Conservation (phyloP, 2,329 filamentous ascomycete species). For the Stromatinia cepivora region DNA sequence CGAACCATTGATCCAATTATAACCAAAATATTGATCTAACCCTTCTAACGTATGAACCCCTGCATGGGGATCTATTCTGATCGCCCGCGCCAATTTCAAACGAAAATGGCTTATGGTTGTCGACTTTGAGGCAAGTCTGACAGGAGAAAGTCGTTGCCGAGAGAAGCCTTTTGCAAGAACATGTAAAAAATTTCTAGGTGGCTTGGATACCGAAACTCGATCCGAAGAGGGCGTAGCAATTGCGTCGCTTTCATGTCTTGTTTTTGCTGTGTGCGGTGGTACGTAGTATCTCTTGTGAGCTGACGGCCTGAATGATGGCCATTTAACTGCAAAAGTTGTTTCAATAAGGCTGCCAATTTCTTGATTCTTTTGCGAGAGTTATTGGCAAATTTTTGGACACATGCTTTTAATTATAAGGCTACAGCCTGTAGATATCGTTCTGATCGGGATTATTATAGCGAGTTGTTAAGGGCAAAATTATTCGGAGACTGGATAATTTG, state of each 20-base stretch:
- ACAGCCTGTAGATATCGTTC: background rate
- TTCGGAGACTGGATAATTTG: background rate
- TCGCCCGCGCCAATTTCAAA: slow-evolving; percentile 13
- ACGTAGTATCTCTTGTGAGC: background rate
- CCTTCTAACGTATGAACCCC: background rate
- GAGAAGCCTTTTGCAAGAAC: background rate
- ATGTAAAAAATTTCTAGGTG: background rate
- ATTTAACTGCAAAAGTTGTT: background rate
- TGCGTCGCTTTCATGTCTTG: background rate
- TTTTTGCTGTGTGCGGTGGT: background rate
- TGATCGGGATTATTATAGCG: background rate
- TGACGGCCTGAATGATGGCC: background rate
- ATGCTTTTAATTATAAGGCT: background rate
- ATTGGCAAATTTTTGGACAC: background rate
- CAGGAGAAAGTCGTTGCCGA: background rate
- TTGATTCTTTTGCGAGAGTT: background rate
- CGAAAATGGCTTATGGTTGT: background rate
- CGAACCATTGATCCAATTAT: background rate
- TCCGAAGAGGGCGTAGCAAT: slow-evolving; percentile 17
- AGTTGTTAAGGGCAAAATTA: background rate
- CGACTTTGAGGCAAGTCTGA: background rate
- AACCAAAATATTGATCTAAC: background rate
- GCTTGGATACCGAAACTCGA: slow-evolving; percentile 10
- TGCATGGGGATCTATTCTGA: slow-evolving; percentile 12
- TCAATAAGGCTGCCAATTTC: background rate